Evolutionary conservation across 108 stramenopile species (phyloP), one percentile per base, ranked within the genome.

Genomic region (Schizochytrium sp.): DNA sequence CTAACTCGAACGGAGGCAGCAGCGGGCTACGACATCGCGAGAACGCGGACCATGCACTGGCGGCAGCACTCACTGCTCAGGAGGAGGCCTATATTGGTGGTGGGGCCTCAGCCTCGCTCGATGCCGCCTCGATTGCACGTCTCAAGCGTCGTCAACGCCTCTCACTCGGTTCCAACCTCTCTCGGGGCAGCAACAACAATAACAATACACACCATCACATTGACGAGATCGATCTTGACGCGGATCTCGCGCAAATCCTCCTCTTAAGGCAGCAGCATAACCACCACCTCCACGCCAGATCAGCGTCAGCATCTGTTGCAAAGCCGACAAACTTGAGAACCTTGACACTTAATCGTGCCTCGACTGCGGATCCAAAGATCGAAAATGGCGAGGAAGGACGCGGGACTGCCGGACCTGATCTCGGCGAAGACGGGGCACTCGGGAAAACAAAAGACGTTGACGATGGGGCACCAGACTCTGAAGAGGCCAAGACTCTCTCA

Each of bases 131-230:
- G 64, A 15, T 38, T 5, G 44, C 42, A 38, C 7, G 42, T 0
- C 42, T 44, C 64, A 44, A 69, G 64, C 64, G 64, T 44, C 64
- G 64, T 15, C 64, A 69, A 44, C 64, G 64, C 28, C 64, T 12
- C 64, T 69, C 64, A 7, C 12, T 69, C 15, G 64, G 64, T 1
- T 69, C 64, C 15, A 69, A 69, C 2, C 12, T 69, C 28, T 38
- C 64, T 44, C 42, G 40, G 3, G 42, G 42, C 42, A 38, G 28
- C 10, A n/a, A 17, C 28, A n/a, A 60, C 59, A n/a, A 60, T n/a
- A 60, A 17, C 19, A n/a, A 60, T n/a, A n/a, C 17, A n/a, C 19
- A 60, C 59, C 59, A 17, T 60, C 59, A 28, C 28, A 28, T 28
- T 60, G 59, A 17, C 59, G 17, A n/a, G 17, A 2, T 60, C 28